Evolutionary conservation across 1,284 basidiomycete genomes (phyloP), one percentile per base, ranked within the genome.

Genomic region (Salmacisia buchloeana): DNA sequence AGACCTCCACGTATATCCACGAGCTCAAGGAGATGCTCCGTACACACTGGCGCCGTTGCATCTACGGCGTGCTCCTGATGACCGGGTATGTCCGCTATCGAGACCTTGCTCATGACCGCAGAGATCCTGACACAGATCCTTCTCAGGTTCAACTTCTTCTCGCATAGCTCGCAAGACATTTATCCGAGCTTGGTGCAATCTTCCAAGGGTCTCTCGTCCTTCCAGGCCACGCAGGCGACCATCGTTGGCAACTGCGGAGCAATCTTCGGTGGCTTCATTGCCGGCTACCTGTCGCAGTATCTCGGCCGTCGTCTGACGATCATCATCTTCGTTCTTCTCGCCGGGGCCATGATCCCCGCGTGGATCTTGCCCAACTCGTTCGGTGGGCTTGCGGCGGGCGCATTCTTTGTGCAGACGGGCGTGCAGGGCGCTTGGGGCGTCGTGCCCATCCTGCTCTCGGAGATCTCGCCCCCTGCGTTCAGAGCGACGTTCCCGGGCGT

Each of bases 381-480:
- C 59, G 60, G 73, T 12, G 78, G 69, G 4, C 72, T 82, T 0
- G 77, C 80, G 0, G 76, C 79, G 0, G 81, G 80, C 29, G 81
- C 61, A 84, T 86, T 75, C 83, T 94, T 71, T 35, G 35, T 78
- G 3, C 77, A 78, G 27, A 70, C 77, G 31, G 73, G 75, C 49
- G 76, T 82, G 0, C 81, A 82, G 62, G 82, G 83, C 34, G 82
- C 83, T 1, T 84, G 83, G 80, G 77, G 77, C 59, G 72, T 88
- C 83, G 88, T 91, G 69, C 90, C 90, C 2, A 90, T 92, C 73
- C 88, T 89, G 78, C 83, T 96, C n/a, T 85, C 88, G 2, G 94
- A 97, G 81, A 87, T 94, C 81, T 89, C 90, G 0, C 92, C 93
- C 0, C 88, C 92, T 0, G 92, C 91, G 0, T 97, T 96, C 85